Percentiles rank a stretch among this genome's conserved stretches.
phyloP scores from a whole-genome alignment of 345 rosid genomes.

The Lepidium sativum region DNA sequence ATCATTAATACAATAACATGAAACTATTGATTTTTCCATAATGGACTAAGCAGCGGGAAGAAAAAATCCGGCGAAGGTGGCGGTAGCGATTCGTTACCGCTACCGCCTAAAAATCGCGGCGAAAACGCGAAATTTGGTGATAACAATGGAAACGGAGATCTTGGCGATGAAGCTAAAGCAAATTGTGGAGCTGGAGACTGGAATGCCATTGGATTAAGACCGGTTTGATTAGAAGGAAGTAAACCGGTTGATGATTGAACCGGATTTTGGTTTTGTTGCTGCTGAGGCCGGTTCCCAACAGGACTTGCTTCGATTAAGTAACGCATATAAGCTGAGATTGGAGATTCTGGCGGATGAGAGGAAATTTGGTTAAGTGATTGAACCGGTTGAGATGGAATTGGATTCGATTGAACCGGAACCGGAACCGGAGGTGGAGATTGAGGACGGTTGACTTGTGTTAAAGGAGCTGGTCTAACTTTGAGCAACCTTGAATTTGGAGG shows the following conservation, averaged over 20 bases:
- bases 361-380: not conserved
- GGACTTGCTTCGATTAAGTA: constrained; percentile 57
- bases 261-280: constrained; percentile 24
- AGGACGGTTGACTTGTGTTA: constrained; percentile 56
- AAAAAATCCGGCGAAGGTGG: constrained; percentile 68
- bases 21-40: constrained; percentile 55
- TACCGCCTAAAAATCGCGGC: constrained; percentile 70
- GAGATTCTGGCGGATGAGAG: constrained; percentile 44
- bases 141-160: constrained; percentile 52
- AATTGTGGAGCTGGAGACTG: constrained; percentile 78
- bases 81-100: constrained; percentile 65
- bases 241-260: constrained; percentile 34
- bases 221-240: constrained; percentile 35
- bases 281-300: constrained; percentile 36
- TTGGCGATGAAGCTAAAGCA: constrained; percentile 46
- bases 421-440: constrained; percentile 32
- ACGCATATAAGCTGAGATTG: constrained; percentile 75
- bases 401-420: not conserved
- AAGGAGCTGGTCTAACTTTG: constrained; percentile 84
- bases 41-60: constrained; percentile 69
- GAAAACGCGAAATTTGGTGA: constrained; percentile 75
- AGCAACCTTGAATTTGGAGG: constrained; percentile 70
- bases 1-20: not conserved
- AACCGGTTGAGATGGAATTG: constrained; percentile 3
- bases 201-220: constrained; percentile 42